phyloP scores from a whole-genome alignment of 345 rosid species.

The Camelina neglecta region DNA sequence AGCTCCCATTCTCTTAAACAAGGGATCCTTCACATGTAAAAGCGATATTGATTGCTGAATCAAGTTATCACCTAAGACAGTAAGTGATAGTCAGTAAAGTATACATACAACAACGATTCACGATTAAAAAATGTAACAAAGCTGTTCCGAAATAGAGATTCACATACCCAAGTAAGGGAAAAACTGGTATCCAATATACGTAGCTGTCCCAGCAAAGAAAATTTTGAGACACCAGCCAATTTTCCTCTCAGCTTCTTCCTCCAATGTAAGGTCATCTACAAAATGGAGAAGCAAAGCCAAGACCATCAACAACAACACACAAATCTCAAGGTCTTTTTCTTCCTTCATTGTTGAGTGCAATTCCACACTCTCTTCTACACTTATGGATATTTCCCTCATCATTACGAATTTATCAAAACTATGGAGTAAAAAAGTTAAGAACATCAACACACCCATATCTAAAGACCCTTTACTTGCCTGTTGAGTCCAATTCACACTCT shows the following conservation, averaged over 20 bases:
- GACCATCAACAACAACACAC: conserved; percentile 9
- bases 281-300: conserved; percentile 21
- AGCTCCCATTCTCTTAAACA: conserved; percentile 92
- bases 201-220: conserved; percentile 80
- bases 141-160: conserved; percentile 16
- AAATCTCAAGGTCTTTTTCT: conserved; percentile 6
- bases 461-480: too few relatives aligned
- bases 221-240: conserved; percentile 84
- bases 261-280: conserved; percentile 68
- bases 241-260: conserved; percentile 87
- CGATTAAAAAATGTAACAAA: neutral
- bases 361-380: neutral
- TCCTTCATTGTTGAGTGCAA: neutral
- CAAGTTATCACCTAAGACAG: conserved; percentile 75
- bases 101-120: neutral
- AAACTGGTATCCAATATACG: conserved; percentile 69
- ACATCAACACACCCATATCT: too few relatives aligned
- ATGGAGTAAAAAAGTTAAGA: neutral
- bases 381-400: neutral
- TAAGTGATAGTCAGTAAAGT: conserved; percentile 17
- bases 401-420: neutral
- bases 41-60: conserved; percentile 85
- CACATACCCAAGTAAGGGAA: conserved; percentile 85
- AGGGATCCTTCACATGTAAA: conserved; percentile 87
- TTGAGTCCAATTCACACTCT: too few relatives aligned